Conservation (phyloP, 2,329 filamentous ascomycete species). For the Alternaria ventricosa region DNA sequence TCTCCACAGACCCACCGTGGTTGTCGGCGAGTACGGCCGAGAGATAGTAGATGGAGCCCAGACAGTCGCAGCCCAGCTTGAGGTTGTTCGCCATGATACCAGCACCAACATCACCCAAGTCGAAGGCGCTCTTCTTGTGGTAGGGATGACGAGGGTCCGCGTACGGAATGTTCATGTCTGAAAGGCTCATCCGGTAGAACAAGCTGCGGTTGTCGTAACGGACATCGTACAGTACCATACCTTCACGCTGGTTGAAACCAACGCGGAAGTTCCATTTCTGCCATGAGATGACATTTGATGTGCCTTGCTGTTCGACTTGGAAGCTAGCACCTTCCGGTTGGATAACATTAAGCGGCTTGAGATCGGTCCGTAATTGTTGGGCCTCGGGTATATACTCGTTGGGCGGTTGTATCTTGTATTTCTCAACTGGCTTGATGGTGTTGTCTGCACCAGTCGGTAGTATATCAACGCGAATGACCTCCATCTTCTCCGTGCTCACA, state of each 20-base stretch:
- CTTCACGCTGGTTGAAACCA: constrained; percentile 72
- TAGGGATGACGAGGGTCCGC: constrained; percentile 71
- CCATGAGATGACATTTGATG: constrained; percentile 66
- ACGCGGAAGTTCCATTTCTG: constrained; percentile 76
- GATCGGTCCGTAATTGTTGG: constrained; percentile 64
- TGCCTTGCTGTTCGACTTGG: constrained; percentile 58
- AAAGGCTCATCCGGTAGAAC: constrained; percentile 71
- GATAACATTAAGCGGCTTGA: constrained; percentile 69
- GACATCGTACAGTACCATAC: constrained; percentile 72
- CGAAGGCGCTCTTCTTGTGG: constrained; percentile 71
- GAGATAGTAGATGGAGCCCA: constrained; percentile 73
- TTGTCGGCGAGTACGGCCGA: constrained; percentile 64
- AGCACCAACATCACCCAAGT: constrained; percentile 70
- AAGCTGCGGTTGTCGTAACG: constrained; percentile 68
- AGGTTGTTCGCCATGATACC: constrained; percentile 74
- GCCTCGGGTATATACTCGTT: constrained; percentile 73
- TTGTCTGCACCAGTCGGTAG: constrained; percentile 71
- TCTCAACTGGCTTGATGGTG: constrained; percentile 60
- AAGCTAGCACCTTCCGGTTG: constrained; percentile 72
- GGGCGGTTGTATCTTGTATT: constrained; percentile 64
- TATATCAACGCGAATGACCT: constrained; percentile 72
- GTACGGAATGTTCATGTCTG: constrained; percentile 71
- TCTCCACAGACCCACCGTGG: constrained; percentile 63
- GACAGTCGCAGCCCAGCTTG: constrained; percentile 72
- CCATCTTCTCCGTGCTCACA: constrained; percentile 66